These are phyloP conservation scores for Daldinia bambusicola DNA, from an alignment of 495 filamentous ascomycete genomes.

Conservation along the genomic window DNA sequence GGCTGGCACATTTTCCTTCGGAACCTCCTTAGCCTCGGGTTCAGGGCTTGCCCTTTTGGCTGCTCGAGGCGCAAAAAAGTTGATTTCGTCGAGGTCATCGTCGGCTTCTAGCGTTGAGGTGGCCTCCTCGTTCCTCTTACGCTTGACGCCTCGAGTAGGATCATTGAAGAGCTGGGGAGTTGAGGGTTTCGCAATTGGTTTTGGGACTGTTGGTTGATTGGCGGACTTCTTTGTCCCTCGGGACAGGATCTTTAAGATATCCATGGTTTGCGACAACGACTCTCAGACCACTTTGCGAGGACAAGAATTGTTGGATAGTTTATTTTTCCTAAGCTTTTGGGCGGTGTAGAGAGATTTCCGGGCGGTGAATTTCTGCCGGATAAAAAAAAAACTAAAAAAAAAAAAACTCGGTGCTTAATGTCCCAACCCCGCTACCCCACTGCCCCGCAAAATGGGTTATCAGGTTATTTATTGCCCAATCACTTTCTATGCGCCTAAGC, in stretches of 20 bases:
- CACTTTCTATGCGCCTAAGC: neutral
- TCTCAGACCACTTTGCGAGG: neutral
- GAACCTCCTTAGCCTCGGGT: constrained; percentile 17
- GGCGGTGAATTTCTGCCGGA: constrained; percentile 40
- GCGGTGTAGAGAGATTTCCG: constrained; percentile 42
- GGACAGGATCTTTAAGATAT: constrained; percentile 74
- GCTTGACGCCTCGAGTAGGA: constrained; percentile 56
- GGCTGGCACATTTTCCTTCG: constrained; percentile 42
- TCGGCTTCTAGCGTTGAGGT: constrained; percentile 39
- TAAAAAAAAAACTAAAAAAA: constrained; percentile 15
- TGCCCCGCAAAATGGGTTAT: neutral
- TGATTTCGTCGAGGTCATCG: constrained; percentile 53
- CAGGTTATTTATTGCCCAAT: too few species aligned
- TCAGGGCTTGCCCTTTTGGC: constrained; percentile 31
- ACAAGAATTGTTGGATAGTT: constrained; percentile 21
- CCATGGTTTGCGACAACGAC: constrained; percentile 56
- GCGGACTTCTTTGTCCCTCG: constrained; percentile 65
- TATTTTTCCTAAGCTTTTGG: neutral
- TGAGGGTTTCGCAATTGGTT: constrained; percentile 47
- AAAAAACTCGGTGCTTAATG: constrained; percentile 17
- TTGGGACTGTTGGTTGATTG: constrained; percentile 40
- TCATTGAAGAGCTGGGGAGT: constrained; percentile 65
- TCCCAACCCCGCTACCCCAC: constrained; percentile 23
- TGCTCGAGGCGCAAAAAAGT: constrained; percentile 60
- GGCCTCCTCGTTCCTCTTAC: constrained; percentile 56